Conservation (phyloP, 331 rosid genomes). For the Erythrophleum ivorense region DNA sequence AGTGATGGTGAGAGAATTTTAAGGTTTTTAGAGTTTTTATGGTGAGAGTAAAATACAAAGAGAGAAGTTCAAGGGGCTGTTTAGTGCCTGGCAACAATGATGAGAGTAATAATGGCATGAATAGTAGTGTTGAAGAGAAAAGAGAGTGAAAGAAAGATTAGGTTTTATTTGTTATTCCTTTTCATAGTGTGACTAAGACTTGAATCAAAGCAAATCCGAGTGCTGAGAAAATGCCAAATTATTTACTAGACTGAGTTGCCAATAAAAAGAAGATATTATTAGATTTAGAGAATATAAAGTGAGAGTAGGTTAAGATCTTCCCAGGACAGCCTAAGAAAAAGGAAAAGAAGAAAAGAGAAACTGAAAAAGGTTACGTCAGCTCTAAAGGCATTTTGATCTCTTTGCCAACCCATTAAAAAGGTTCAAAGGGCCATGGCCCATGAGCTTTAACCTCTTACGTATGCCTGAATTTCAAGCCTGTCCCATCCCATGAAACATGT, state of each 20-base stretch:
- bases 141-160: slow-evolving; percentile 5
- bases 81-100: background rate
- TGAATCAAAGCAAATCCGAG: background rate
- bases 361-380: background rate
- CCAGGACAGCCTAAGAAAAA: background rate
- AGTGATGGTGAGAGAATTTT: background rate
- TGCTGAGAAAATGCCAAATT: background rate
- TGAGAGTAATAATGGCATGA: slow-evolving; percentile 4
- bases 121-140: background rate
- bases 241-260: background rate
- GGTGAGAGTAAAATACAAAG: background rate
- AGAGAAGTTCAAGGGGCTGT: background rate
- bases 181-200: background rate
- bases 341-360: background rate
- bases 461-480: background rate
- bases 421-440: background rate
- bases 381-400: background rate
- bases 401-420: background rate
- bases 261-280: background rate
- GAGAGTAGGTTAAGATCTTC: slow-evolving; percentile 1
- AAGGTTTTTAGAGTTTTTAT: background rate
- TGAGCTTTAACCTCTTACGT: background rate
- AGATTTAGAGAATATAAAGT: background rate
- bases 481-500: background rate
- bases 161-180: background rate